Conservation (phyloP, 495 filamentous ascomycete genomes). For the Rhizodiscina lignyota region DNA sequence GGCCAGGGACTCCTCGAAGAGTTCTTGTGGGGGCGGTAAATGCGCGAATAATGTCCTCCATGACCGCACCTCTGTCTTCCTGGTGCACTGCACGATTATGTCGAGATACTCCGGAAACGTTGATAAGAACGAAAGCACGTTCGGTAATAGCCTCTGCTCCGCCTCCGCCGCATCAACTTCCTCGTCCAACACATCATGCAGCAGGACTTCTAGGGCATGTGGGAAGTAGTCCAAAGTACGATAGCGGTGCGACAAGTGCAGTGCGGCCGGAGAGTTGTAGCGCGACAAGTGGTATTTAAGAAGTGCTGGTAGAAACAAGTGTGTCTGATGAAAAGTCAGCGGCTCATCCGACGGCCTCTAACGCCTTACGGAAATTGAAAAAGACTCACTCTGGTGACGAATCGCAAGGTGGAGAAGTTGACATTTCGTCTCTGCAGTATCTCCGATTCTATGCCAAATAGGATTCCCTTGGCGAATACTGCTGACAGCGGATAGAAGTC, state of each 20-base stretch:
- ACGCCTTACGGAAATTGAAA: not conserved
- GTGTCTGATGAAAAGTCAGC: conserved; percentile 16
- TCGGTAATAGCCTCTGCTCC: conserved; percentile 49
- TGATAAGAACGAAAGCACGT: conserved; percentile 74
- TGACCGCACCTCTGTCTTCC: conserved; percentile 88
- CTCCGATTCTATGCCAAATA: conserved; percentile 83
- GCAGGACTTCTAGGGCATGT: conserved; percentile 79
- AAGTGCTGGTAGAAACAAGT: conserved; percentile 74
- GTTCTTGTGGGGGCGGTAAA: conserved; percentile 70
- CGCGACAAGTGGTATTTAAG: conserved; percentile 58
- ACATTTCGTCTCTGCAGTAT: conserved; percentile 80
- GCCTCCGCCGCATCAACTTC: conserved; percentile 51
- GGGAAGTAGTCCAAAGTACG: conserved; percentile 76
- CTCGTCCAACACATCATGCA: conserved; percentile 87
- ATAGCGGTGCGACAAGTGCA: conserved; percentile 66
- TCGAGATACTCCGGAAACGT: conserved; percentile 84
- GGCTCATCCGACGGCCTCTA: not conserved
- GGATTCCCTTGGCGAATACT: conserved; percentile 66
- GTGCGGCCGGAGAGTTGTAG: conserved; percentile 55
- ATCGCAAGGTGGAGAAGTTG: conserved; percentile 67
- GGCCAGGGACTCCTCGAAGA: conserved; percentile 82
- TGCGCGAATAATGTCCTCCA: conserved; percentile 89
- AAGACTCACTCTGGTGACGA: conserved; percentile 19
- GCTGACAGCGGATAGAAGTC: conserved; percentile 95
- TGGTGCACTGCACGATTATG: conserved; percentile 90